Percentiles rank a stretch among this genome's conserved stretches.
Conservation (phyloP, 495 filamentous ascomycete genomes). For the Aspergillus panamensis region DNA sequence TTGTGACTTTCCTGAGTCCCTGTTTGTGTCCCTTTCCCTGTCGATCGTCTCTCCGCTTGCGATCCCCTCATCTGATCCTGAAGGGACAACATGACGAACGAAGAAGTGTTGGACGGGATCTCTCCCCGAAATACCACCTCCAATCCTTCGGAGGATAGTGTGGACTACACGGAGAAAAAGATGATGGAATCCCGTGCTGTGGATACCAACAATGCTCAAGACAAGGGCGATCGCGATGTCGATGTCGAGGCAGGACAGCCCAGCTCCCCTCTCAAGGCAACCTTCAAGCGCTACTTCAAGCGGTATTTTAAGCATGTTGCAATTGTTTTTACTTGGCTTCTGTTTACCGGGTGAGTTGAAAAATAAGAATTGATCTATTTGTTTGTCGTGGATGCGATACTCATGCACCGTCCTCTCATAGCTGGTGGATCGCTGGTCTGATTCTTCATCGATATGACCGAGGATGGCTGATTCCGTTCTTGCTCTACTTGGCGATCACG, state of each 20-base stretch:
- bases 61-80: not conserved
- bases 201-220: constrained; percentile 39
- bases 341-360: constrained; percentile 58
- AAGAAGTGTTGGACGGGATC: constrained; percentile 9
- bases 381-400: not conserved
- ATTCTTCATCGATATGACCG: constrained; percentile 67
- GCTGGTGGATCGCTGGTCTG: constrained; percentile 87
- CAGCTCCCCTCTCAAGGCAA: constrained; percentile 17
- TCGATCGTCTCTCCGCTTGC: not conserved
- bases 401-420: constrained; percentile 29
- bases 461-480: constrained; percentile 81
- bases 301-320: constrained; percentile 37
- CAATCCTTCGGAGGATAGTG: constrained; percentile 33
- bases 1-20: too few relatives aligned
- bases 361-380: not conserved
- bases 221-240: constrained; percentile 28
- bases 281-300: constrained; percentile 21
- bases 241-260: constrained; percentile 30
- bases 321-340: constrained; percentile 49
- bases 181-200: constrained; percentile 28
- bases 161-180: constrained; percentile 43
- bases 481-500: constrained; percentile 72
- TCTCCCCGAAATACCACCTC: constrained; percentile 1
- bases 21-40: too few relatives aligned
- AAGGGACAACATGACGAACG: constrained; percentile 5